A percentile compares a stretch with the other conserved stretches of the same genome.
Evolutionary conservation across 2,329 filamentous ascomycete species (phyloP).

Genomic region (Sarocladium oryzae): DNA sequence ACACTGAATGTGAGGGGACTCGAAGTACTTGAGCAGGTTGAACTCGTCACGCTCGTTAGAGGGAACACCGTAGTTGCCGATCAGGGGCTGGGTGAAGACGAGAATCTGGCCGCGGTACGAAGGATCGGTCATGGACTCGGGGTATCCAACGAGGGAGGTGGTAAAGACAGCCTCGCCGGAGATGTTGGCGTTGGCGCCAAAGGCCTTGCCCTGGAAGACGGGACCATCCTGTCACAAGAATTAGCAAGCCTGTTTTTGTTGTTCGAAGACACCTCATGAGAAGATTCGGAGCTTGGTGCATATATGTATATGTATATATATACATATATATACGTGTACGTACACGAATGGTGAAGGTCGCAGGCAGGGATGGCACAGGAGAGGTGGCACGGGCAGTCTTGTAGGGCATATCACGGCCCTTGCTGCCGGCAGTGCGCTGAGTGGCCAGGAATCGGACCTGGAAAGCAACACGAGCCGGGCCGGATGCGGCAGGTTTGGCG

Average conservation of each 20-base stretch:
- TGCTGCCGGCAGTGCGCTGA: conserved; percentile 53
- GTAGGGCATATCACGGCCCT: conserved; percentile 60
- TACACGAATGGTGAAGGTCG: conserved; percentile 92
- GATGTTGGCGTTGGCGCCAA: conserved; percentile 93
- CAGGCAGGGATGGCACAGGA: conserved; percentile 51
- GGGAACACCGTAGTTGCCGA: conserved; percentile 97
- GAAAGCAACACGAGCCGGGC: conserved; percentile 32
- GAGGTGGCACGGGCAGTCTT: conserved; percentile 52
- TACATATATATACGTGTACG: too few species aligned
- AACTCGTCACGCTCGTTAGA: conserved; percentile 77
- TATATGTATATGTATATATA: too few species aligned
- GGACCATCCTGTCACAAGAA: conserved; percentile 66
- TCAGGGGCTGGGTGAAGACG: conserved; percentile 95
- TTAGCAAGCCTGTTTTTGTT: too few species aligned
- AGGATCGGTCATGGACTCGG: conserved; percentile 86
- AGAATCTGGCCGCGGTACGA: conserved; percentile 92
- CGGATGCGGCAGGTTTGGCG: conserved; percentile 35
- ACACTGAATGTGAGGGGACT: conserved; percentile 95
- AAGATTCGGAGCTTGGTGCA: too few species aligned
- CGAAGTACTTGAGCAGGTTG: conserved; percentile 94
- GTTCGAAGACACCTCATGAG: too few species aligned
- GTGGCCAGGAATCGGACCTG: conserved; percentile 28
- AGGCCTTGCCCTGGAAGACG: conserved; percentile 92
- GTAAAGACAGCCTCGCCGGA: conserved; percentile 98
- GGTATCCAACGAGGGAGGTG: conserved; percentile 94